These are phyloP conservation scores for Megacollybia platyphylla DNA, from an alignment of 1,284 basidiomycete genomes.

Conservation along the genomic window DNA sequence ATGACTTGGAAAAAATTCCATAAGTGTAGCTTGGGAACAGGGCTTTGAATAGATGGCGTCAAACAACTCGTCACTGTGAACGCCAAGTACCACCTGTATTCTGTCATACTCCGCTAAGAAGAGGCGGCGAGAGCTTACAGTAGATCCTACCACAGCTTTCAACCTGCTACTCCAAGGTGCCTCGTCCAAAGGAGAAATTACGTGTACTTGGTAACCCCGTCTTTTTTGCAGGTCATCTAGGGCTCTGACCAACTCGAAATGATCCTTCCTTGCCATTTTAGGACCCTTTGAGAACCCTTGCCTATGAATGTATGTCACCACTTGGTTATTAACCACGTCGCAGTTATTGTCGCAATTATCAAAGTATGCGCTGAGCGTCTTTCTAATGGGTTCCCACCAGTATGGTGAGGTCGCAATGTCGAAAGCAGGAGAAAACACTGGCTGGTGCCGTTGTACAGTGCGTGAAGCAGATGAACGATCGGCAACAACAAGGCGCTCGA, in stretches of 20 bases:
- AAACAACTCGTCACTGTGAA: constrained; percentile 60
- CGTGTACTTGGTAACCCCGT: constrained; percentile 53
- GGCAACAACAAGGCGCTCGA: constrained; percentile 66
- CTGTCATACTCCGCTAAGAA: constrained; percentile 1
- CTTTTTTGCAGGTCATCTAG: constrained; percentile 40
- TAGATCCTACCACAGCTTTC: constrained; percentile 57
- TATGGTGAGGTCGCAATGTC: constrained; percentile 37
- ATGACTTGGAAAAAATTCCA: constrained; percentile 72
- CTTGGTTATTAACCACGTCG: constrained; percentile 13
- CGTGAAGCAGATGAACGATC: constrained; percentile 58
- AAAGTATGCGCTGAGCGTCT: constrained; percentile 39
- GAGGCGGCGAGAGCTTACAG: constrained; percentile 29
- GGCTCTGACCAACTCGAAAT: constrained; percentile 35
- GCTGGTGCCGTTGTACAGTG: constrained; percentile 31
- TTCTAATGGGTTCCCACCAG: constrained; percentile 68
- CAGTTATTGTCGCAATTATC: constrained; percentile 14
- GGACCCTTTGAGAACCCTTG: constrained; percentile 38
- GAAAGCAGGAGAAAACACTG: constrained; percentile 42
- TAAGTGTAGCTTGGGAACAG: constrained; percentile 39
- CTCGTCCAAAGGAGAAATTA: constrained; percentile 45
- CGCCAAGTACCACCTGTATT: constrained; percentile 55
- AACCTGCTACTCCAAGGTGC: constrained; percentile 46
- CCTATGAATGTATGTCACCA: constrained; percentile 66
- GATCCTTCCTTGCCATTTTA: constrained; percentile 32
- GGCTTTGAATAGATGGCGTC: constrained; percentile 65